These are phyloP conservation scores for Austroboletus festivus DNA, from an alignment of 768 basidiomycete genomes.

Conservation along the genomic window DNA sequence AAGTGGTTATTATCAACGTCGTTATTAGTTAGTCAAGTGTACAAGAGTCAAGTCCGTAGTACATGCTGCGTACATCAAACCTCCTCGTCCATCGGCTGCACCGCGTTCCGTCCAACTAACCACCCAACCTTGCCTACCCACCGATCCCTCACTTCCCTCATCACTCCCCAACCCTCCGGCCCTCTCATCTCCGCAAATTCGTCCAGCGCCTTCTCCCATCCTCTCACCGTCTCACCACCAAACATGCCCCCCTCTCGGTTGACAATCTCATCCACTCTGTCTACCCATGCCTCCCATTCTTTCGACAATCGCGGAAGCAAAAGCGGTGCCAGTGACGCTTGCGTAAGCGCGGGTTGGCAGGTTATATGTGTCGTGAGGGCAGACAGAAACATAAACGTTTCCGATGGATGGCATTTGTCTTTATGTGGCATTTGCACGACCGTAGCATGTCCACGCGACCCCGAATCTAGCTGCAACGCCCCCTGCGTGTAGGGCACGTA, in stretches of 20 bases:
- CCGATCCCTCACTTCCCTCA: slow-evolving; percentile 51
- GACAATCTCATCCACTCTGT: slow-evolving; percentile 63
- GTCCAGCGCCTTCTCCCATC: slow-evolving; percentile 70
- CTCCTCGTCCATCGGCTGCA: slow-evolving; percentile 33
- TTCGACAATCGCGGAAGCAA: slow-evolving; percentile 62
- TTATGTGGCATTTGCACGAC: slow-evolving; percentile 51
- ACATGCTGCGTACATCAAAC: slow-evolving; percentile 2
- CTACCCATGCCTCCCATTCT: slow-evolving; percentile 81
- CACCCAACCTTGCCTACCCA: slow-evolving; percentile 80
- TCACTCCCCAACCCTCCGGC: slow-evolving; percentile 36
- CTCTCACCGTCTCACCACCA: slow-evolving; percentile 61
- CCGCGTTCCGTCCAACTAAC: slow-evolving; percentile 53
- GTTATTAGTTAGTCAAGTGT: no score
- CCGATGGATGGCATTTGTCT: slow-evolving; percentile 67
- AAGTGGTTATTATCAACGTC: no score
- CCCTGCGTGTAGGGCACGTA: slow-evolving; percentile 38
- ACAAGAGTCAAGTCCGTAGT: no score
- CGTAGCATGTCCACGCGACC: slow-evolving; percentile 41
- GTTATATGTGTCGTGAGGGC: slow-evolving; percentile 66
- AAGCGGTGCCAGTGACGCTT: slow-evolving; percentile 52
- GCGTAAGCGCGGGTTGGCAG: slow-evolving; percentile 64
- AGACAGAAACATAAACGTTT: slow-evolving; percentile 70
- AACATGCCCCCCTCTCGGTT: slow-evolving; percentile 80
- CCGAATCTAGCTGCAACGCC: slow-evolving; percentile 21
- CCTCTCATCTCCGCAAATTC: slow-evolving; percentile 56